These are phyloP conservation scores for Yueomyces sp. DNA, from an alignment of 805 yeast genomes.

Conservation along the genomic window DNA sequence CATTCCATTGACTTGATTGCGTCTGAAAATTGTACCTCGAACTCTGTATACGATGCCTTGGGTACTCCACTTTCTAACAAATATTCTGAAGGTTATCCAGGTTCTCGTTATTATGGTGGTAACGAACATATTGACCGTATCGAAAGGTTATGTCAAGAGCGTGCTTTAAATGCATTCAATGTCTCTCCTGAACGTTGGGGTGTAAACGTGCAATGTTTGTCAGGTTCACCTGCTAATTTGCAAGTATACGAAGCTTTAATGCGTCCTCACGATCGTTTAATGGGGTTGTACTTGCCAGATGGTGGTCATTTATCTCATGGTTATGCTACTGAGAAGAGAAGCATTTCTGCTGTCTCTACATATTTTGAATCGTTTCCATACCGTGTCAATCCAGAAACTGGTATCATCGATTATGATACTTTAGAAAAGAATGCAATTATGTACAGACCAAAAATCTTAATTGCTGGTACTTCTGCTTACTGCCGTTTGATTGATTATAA, in stretches of 20 bases:
- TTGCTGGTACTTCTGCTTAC: slow-evolving; percentile 98
- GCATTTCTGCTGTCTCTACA: slow-evolving; percentile 90
- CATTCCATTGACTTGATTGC: slow-evolving; percentile 91
- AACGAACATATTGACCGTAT: slow-evolving; percentile 93
- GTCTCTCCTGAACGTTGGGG: slow-evolving; percentile 85
- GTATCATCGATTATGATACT: slow-evolving; percentile 90
- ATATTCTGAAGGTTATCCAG: slow-evolving; percentile 98
- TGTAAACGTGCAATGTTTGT: slow-evolving; percentile 89
- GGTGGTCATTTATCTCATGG: slow-evolving; percentile 99
- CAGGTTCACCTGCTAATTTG: slow-evolving; percentile 96
- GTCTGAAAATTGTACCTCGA: slow-evolving; percentile 93
- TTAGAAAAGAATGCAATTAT: slow-evolving; percentile 81
- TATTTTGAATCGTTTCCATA: slow-evolving; percentile 98
- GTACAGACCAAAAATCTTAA: slow-evolving; percentile 91
- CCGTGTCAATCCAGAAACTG: slow-evolving; percentile 84
- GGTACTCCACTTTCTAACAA: slow-evolving; percentile 98
- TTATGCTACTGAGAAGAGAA: slow-evolving; percentile 86
- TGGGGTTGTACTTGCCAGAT: slow-evolving; percentile 97
- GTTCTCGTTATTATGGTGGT: slow-evolving; percentile 98
- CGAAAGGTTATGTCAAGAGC: slow-evolving; percentile 81
- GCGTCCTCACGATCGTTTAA: slow-evolving; percentile 90
- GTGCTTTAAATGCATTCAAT: slow-evolving; percentile 85
- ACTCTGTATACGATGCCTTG: slow-evolving; percentile 88
- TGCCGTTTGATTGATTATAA: slow-evolving; percentile 92
- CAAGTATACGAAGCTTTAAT: slow-evolving; percentile 92